Percentiles rank a stretch among this genome's conserved stretches.
Conservation (phyloP, 2,329 filamentous ascomycete genomes). For the Alternaria tenuissima region DNA sequence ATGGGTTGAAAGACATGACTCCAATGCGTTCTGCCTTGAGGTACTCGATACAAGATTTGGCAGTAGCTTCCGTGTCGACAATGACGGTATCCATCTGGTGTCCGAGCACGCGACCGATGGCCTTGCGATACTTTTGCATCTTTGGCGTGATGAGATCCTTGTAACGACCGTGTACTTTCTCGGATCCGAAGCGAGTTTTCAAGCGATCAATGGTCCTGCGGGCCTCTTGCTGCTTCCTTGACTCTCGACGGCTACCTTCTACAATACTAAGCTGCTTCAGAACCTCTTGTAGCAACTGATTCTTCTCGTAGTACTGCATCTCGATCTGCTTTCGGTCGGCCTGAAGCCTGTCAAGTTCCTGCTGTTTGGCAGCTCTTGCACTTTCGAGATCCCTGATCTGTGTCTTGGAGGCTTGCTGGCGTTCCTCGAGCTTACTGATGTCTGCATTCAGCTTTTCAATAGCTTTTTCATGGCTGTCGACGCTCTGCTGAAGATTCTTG, state of each 20-base stretch:
- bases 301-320: conserved; percentile 84
- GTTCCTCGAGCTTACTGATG: conserved; percentile 71
- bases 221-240: conserved; percentile 77
- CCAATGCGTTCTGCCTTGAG: conserved; percentile 87
- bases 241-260: conserved; percentile 85
- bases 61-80: conserved; percentile 94
- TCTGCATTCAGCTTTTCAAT: conserved; percentile 79
- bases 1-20: conserved; percentile 91
- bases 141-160: conserved; percentile 94
- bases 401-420: conserved; percentile 69
- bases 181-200: conserved; percentile 83
- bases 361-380: conserved; percentile 89
- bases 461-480: conserved; percentile 78
- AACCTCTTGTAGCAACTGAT: conserved; percentile 88
- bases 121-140: conserved; percentile 95
- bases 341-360: conserved; percentile 75
- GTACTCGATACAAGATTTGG: conserved; percentile 92
- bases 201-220: conserved; percentile 86
- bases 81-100: conserved; percentile 94
- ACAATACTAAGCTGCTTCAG: conserved; percentile 82
- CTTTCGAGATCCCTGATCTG: conserved; percentile 72
- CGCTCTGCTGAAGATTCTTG: conserved; percentile 86
- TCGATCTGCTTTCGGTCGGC: conserved; percentile 62
- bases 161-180: conserved; percentile 82
- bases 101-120: conserved; percentile 89